Base-by-base conservation (phyloP, 345 rosid species). In the Linum usitatissimum region DNA sequence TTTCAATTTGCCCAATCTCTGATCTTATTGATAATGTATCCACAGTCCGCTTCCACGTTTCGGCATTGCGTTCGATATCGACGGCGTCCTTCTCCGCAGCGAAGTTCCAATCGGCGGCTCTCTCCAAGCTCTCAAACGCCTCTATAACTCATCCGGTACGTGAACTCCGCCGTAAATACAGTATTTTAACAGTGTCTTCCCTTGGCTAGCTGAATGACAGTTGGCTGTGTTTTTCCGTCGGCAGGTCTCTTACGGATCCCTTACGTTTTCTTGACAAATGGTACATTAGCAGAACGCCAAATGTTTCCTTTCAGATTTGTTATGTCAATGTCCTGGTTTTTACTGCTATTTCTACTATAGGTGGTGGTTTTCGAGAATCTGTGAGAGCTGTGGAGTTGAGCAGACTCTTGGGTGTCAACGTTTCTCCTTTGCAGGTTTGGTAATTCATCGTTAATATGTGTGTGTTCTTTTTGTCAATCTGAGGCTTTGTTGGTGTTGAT, bases 21-120 rank as follows among this genome's bases (percentile, higher is more conserved):
- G 54, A 30, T 28, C 51, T 17, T 6, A 17, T 12, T 30, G 42
- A 12, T 59, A 12, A 15, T 42, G 57, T 53, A 53, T 14, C 6
- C 14, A 31, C 75, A 83, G 91, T 59, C 68, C 84, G 3, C 63
- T 18, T 64, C 66, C 82, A 6, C 51, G 51, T 18, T 88, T 80
- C 63, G 90, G 95, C 72, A 81, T 88, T 66, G 87, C 92, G 5
- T 91, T 91, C 76, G 95, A 88, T 57, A 86, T 88, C 68, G 98
- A 91, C 60, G 95, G 98, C 20, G 96, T 91, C 63, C 39, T 91
- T 60, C 81, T 91, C 53, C 89, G 85, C 38, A 90, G 92, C 54
- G 78, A 75, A 63, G 19, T 81, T 59, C 90, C 98, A 56, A 66
- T 86, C 5, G 95, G 98, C 9, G 87, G 88, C 67, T 84, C 96